Evolutionary conservation across 805 yeast species (phyloP), one percentile per base, ranked within the genome.

Genomic region (Ascoidea asiatica): DNA sequence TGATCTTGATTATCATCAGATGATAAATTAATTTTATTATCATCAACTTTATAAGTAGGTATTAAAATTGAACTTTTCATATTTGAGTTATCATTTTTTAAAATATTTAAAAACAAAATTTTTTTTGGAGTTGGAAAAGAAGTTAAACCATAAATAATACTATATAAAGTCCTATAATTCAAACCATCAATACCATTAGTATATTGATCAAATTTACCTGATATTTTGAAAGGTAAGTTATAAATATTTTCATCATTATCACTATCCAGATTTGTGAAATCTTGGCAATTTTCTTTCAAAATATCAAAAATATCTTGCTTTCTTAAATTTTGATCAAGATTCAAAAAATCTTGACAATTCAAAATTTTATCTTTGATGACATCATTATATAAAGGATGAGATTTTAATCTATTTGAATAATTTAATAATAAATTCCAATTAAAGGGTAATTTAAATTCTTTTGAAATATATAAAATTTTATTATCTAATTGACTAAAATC

Each of bases 341-440:
- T 8, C 15, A 29, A 29, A 29, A 29, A 29, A 29, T 3, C 15
- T 2, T 29, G 15, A 15, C 35, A 29, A 3, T 29, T 15, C n/a
- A n/a, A n/a, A 8, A 29, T 29, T 21, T 37, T 38, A 29, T 41
- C 20, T 5, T 19, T 19, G 3, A 21, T n/a, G 3, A 45, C 21
- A 20, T 39, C 35, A 39, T 21, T 15, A 23, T 19, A 41, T 8
- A 35, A 21, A 5, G 38, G 18, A 38, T 45, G 39, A 1, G 39
- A 19, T 18, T 36, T n/a, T 15, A 45, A 35, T 18, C 15, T 7
- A 5, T 22, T 21, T 13, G 29, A 37, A 11, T 29, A 22, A 17
- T 45, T 36, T 35, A 42, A 38, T 19, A 46, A 19, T 8, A 46
- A 20, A 41, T 46, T 43, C 48, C 48, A 46, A 38, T 43, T 43